Evolutionary conservation across 352 stramenopile genomes (phyloP).

Genomic region (Phytophthora ohioensis): DNA sequence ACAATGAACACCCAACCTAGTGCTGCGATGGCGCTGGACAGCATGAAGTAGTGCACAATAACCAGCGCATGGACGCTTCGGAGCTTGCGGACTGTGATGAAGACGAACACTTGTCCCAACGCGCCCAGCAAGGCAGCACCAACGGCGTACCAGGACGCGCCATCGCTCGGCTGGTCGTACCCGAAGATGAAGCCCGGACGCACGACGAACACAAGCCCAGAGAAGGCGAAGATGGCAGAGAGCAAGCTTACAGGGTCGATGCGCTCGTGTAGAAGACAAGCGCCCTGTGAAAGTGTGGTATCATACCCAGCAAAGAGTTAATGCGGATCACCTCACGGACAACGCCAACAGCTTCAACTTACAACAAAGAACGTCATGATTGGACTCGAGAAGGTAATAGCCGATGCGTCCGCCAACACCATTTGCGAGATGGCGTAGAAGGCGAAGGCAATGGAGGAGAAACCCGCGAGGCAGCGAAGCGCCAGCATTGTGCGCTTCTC

Average conservation of each 20-base stretch:
- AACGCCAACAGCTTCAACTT: not conserved
- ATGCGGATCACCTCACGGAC: not conserved
- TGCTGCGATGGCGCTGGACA: not conserved
- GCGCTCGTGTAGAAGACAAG: slow-evolving; percentile 12
- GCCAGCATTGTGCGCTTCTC: slow-evolving; percentile 50
- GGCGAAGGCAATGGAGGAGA: slow-evolving; percentile 60
- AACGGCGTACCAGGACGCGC: slow-evolving; percentile 31
- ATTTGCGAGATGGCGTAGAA: slow-evolving; percentile 46
- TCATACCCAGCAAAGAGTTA: slow-evolving; percentile 4
- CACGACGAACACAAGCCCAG: not conserved
- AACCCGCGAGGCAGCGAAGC: slow-evolving; percentile 58
- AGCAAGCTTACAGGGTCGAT: slow-evolving; percentile 1
- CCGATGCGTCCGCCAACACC: not conserved
- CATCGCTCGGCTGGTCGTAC: slow-evolving; percentile 3
- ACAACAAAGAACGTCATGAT: slow-evolving; percentile 26
- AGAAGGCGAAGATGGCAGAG: slow-evolving; percentile 5
- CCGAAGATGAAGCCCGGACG: not conserved
- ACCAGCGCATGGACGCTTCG: slow-evolving; percentile 36
- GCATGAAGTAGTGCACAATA: not conserved
- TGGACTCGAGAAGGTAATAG: slow-evolving; percentile 20
- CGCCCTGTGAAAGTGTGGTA: slow-evolving; percentile 26
- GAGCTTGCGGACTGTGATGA: slow-evolving; percentile 50
- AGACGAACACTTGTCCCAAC: slow-evolving; percentile 49
- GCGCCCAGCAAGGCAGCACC: slow-evolving; percentile 44
- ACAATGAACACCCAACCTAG: not conserved